Conservation (phyloP, 352 stramenopile genomes). For the Phytophthora meadii region DNA sequence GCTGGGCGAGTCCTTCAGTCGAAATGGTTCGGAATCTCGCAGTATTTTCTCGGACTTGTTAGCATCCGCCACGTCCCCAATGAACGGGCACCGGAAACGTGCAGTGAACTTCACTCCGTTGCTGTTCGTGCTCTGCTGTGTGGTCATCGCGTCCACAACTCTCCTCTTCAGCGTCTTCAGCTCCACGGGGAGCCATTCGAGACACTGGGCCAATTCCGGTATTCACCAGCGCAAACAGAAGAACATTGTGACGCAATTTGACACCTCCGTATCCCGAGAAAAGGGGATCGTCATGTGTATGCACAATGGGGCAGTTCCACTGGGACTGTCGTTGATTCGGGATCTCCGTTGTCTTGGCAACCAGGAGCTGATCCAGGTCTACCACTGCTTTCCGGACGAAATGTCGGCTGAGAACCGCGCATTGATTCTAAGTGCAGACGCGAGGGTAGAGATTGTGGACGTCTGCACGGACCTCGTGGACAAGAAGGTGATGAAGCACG, state of each 20-base stretch:
- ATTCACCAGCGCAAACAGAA: constrained; percentile 26
- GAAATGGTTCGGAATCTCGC: not conserved
- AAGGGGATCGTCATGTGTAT: constrained; percentile 46
- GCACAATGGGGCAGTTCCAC: constrained; percentile 32
- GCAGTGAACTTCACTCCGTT: not conserved
- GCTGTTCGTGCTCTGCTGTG: constrained; percentile 19
- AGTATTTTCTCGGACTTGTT: not conserved
- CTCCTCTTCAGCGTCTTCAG: constrained; percentile 23
- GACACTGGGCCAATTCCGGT: constrained; percentile 13
- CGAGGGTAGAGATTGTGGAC: constrained; percentile 43
- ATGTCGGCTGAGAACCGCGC: constrained; percentile 30
- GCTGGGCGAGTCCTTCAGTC: constrained; percentile 3
- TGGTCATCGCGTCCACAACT: constrained; percentile 15
- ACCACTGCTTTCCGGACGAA: constrained; percentile 43
- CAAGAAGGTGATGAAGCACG: constrained; percentile 18
- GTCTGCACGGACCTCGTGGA: constrained; percentile 39
- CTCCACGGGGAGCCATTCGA: not conserved
- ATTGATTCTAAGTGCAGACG: constrained; percentile 24
- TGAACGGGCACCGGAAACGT: constrained; percentile 1
- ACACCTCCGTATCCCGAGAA: constrained; percentile 21
- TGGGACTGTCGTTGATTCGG: constrained; percentile 44
- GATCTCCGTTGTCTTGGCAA: constrained; percentile 42
- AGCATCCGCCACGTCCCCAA: not conserved
- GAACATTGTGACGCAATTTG: constrained; percentile 17
- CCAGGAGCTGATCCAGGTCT: constrained; percentile 46